Percentiles rank a stretch among this genome's conserved stretches.
Conservation (phyloP, 495 filamentous ascomycete species). For the Penicillium pulvis region DNA sequence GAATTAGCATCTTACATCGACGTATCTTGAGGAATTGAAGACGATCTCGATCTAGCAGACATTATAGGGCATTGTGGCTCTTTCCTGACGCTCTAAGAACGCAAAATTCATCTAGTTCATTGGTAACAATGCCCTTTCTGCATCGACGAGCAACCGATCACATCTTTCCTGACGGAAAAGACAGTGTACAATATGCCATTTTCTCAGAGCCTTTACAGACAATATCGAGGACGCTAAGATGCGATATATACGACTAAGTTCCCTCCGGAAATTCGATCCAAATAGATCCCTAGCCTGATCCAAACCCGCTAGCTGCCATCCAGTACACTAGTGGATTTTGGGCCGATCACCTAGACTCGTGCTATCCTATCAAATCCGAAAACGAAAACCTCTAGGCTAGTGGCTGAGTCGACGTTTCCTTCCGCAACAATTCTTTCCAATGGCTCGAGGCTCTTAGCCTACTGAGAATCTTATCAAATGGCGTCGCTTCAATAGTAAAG, state of each 20-base stretch:
- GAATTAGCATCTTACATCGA: conserved; percentile 26
- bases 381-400: conserved; percentile 15
- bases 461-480: conserved; percentile 27
- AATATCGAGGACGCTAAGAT: conserved; percentile 15
- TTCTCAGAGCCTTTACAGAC: conserved; percentile 28
- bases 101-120: conserved; percentile 32
- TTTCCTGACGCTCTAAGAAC: conserved; percentile 22
- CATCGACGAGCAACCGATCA: conserved; percentile 3
- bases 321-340: conserved; percentile 40
- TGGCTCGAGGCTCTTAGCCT: conserved; percentile 42
- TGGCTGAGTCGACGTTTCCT: conserved; percentile 21
- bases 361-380: conserved; percentile 2
- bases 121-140: no score
- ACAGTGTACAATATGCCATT: conserved; percentile 29
- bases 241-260: conserved; percentile 25
- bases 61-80: conserved; percentile 19
- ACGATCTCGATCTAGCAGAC: conserved; percentile 5
- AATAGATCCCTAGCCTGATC: conserved; percentile 6
- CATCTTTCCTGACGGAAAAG: conserved; percentile 21
- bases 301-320: conserved; percentile 23
- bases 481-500: conserved; percentile 21
- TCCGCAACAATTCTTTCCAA: conserved; percentile 32
- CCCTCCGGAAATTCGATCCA: conserved; percentile 16
- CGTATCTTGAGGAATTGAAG: conserved; percentile 6
- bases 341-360: conserved; percentile 27